Evolutionary conservation across 169 alveolate species (phyloP).

Genomic region (Plasmodium knowlesi): DNA sequence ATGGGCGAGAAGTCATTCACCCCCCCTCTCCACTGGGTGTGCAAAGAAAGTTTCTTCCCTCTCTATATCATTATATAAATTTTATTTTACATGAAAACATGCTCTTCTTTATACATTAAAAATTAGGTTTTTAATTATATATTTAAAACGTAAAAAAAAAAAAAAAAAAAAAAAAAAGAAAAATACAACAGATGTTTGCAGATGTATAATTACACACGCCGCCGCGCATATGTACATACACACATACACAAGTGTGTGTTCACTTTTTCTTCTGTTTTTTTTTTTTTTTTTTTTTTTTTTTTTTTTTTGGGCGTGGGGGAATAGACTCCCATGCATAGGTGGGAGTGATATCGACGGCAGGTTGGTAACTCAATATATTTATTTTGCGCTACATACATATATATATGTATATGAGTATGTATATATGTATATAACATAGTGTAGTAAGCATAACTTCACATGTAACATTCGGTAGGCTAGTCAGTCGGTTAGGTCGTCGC

Average conservation of each 20-base stretch:
- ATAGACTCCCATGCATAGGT: not conserved
- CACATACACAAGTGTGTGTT: not conserved
- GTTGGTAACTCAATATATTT: not conserved
- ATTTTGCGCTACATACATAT: not conserved
- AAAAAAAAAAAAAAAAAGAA: not conserved
- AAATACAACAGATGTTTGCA: not conserved
- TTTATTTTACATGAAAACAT: slow-evolving; percentile 13
- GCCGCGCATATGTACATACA: not conserved
- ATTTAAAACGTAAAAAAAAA: slow-evolving; percentile 26
- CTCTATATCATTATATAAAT: not conserved
- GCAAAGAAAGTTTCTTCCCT: not conserved
- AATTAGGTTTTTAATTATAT: slow-evolving; percentile 42
- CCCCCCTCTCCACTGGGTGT: not conserved
- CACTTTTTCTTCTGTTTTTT: not conserved
- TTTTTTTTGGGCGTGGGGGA: not conserved
- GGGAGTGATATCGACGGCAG: not conserved
- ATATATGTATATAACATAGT: not conserved
- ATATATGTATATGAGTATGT: too few species aligned
- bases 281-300: not conserved
- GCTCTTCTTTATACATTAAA: slow-evolving; percentile 21
- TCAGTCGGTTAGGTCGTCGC: not conserved
- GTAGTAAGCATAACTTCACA: not conserved
- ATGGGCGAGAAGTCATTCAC: not conserved
- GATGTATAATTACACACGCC: not conserved
- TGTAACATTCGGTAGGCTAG: not conserved